phyloP scores from a whole-genome alignment of 176 grass and related monocot species.

The Aegilops tauschii region DNA sequence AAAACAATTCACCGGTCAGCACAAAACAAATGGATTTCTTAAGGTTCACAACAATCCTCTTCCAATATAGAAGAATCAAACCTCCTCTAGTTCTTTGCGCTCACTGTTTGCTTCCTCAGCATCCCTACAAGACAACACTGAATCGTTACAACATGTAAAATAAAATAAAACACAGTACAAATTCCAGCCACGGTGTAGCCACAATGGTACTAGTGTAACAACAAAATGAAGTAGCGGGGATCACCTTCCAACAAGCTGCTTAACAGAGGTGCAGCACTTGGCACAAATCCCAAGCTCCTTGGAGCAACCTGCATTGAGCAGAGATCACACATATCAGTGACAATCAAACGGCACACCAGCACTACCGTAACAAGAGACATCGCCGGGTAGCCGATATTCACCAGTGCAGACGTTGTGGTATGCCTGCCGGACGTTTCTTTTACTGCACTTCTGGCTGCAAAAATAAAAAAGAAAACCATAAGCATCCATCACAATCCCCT shows the following conservation, averaged over 20 bases:
- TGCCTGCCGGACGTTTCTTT: constrained; percentile 71
- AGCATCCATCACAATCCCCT: not conserved
- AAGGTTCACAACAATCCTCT: not conserved
- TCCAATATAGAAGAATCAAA: constrained; percentile 21
- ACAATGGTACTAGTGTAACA: not conserved
- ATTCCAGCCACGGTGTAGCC: not conserved
- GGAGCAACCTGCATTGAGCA: constrained; percentile 64
- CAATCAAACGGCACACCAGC: not conserved
- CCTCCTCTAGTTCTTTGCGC: constrained; percentile 61
- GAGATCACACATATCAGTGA: not conserved
- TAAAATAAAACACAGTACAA: not conserved
- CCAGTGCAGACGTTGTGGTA: constrained; percentile 86
- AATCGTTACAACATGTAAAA: not conserved
- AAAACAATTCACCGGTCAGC: constrained; percentile 24
- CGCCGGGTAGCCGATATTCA: constrained; percentile 18
- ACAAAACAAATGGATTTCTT: constrained; percentile 11
- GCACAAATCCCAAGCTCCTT: constrained; percentile 77
- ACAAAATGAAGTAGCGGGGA: constrained; percentile 9
- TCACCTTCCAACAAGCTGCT: constrained; percentile 72
- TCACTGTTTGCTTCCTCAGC: constrained; percentile 36
- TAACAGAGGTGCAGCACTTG: constrained; percentile 62
- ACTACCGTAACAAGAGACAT: not conserved
- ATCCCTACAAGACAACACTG: constrained; percentile 28
- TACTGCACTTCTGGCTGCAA: constrained; percentile 82
- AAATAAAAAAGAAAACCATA: constrained; percentile 17